Base-by-base conservation (phyloP, 2,329 filamentous ascomycete genomes). In the Aschersonia sp. region DNA sequence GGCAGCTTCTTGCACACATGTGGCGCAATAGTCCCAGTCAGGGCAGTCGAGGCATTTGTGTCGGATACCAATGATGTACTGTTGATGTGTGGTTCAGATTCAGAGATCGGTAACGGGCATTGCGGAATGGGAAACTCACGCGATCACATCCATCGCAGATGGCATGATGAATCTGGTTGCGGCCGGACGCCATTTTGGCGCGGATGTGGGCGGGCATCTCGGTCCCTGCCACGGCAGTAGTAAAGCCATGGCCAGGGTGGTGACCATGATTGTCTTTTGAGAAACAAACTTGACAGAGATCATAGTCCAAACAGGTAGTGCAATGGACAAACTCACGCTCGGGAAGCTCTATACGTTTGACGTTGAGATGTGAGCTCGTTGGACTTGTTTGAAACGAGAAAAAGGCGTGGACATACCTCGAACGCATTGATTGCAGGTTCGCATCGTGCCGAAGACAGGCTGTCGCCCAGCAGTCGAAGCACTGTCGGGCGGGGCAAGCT, bases 21-120 rank as follows among this genome's bases (percentile, higher is more conserved):
- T 71, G 30, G 76, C 74, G 72, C 92, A 98, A 69, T 86, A 97
- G 60, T 98, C 92, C 85, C 88, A 98, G 65, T 98, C 92, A 43
- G 94, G 92, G 71, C 92, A 98, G 62, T 88, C 83, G 54, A 97
- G 74, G 65, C 92, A 98, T 75, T 98, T 98, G 77, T 97, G 84
- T 56, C 92, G 91, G 49, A 95, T 75, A 56, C 92, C 94, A 56
- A 76, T 74, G 58, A 98, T 92, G 63, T 80, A 81, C 74, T 60
- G 40, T 12, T 31, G 29, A 32, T 38, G 35, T 38, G 12, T 28
- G 20, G 3, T 31, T n/a, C 10, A 47, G 45, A 30, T 47, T 43
- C 12, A 43, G 9, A 9, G 28, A 41, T 31, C 5, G 35, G 45
- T 40, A 40, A 12, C 10, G 9, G 32, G 20, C 46, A 45, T 28